Evolutionary conservation across 768 basidiomycete genomes (phyloP).

Genomic region (Leucogyrophana mollusca): DNA sequence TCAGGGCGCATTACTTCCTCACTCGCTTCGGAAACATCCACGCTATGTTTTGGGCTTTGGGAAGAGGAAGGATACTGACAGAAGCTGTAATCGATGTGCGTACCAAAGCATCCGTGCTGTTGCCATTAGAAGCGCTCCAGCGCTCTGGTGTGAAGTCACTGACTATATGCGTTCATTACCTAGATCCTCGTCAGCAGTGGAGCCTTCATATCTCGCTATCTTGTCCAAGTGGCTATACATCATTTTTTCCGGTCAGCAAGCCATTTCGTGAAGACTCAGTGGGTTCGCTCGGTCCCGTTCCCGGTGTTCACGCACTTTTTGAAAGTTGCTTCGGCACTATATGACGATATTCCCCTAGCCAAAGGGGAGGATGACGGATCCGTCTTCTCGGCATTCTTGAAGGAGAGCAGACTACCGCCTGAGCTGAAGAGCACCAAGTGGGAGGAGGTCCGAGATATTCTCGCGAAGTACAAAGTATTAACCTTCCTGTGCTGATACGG

Average conservation of each 20-base stretch:
- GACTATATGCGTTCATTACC: slow-evolving; percentile 22
- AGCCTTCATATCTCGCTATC: slow-evolving; percentile 76
- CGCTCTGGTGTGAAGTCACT: slow-evolving; percentile 10
- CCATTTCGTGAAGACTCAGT: slow-evolving; percentile 73
- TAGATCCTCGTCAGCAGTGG: slow-evolving; percentile 75
- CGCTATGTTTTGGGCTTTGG: slow-evolving; percentile 74
- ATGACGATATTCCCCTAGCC: slow-evolving; percentile 64
- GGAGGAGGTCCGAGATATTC: slow-evolving; percentile 63
- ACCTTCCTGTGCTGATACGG: slow-evolving; percentile 4
- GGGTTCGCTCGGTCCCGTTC: slow-evolving; percentile 67
- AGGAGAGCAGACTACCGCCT: slow-evolving; percentile 66
- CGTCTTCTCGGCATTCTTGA: slow-evolving; percentile 62
- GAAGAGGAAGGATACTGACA: slow-evolving; percentile 63
- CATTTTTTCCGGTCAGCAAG: slow-evolving; percentile 73
- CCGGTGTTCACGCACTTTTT: slow-evolving; percentile 65
- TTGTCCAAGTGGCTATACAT: slow-evolving; percentile 74
- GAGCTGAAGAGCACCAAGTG: slow-evolving; percentile 57
- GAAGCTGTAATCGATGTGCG: slow-evolving; percentile 70
- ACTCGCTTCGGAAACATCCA: slow-evolving; percentile 67
- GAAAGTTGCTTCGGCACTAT: slow-evolving; percentile 52
- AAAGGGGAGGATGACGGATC: slow-evolving; percentile 79
- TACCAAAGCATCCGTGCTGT: slow-evolving; percentile 12
- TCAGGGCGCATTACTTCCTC: slow-evolving; percentile 77
- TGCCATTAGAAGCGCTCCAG: slow-evolving; percentile 13
- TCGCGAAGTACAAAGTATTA: slow-evolving; percentile 67